A percentile compares a stretch with the other conserved stretches of the same genome.
These are phyloP conservation scores for Hyaloscypha hepaticicola DNA, from an alignment of 495 filamentous ascomycete species.

Conservation along the genomic window DNA sequence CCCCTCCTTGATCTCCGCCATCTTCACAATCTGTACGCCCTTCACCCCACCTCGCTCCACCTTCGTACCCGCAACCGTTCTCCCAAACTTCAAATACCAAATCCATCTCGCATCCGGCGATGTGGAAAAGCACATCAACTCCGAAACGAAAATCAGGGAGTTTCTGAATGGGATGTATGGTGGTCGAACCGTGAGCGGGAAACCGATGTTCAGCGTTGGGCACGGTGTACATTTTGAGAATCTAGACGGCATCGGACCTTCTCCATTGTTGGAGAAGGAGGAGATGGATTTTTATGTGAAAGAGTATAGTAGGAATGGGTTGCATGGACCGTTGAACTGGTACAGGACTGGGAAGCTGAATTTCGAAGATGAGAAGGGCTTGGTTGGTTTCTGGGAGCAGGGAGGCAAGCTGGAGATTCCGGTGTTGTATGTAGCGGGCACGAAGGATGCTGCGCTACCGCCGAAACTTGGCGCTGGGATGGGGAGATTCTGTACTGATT, in stretches of 20 bases:
- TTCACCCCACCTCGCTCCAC: constrained; percentile 50
- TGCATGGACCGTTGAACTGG: constrained; percentile 83
- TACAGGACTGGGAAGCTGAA: constrained; percentile 74
- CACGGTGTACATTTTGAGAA: constrained; percentile 54
- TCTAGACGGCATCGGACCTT: constrained; percentile 46
- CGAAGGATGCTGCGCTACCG: constrained; percentile 65
- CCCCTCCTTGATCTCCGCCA: constrained; percentile 64
- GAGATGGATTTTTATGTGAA: constrained; percentile 75
- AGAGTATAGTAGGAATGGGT: constrained; percentile 65
- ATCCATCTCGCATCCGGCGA: constrained; percentile 68
- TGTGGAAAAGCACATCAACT: constrained; percentile 57
- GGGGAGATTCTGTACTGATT: constrained; percentile 55
- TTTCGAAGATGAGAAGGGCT: constrained; percentile 66
- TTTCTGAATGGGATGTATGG: constrained; percentile 73
- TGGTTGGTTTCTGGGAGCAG: constrained; percentile 33
- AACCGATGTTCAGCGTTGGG: constrained; percentile 50
- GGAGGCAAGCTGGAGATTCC: constrained; percentile 59
- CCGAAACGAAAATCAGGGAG: constrained; percentile 57
- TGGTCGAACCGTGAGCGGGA: constrained; percentile 53
- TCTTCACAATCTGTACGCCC: constrained; percentile 80
- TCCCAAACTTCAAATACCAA: constrained; percentile 84
- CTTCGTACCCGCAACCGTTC: constrained; percentile 39
- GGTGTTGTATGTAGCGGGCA: constrained; percentile 70
- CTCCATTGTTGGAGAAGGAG: constrained; percentile 59
- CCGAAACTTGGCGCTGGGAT: constrained; percentile 66